Evolutionary conservation across 495 filamentous ascomycete species (phyloP).

Genomic region (Extremus antarcticus): DNA sequence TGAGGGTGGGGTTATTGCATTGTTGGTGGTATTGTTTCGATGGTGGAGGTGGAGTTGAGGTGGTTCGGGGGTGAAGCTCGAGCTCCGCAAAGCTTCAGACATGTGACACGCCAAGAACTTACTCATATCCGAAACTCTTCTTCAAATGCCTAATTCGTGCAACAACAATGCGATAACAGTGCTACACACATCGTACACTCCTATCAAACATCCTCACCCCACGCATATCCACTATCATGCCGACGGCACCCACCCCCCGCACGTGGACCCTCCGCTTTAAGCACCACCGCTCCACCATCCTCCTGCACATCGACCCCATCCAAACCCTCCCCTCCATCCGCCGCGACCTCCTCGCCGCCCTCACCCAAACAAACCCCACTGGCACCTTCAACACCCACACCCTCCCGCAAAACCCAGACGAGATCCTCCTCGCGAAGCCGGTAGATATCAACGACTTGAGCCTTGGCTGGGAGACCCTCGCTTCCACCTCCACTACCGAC

Average conservation of each 20-base stretch:
- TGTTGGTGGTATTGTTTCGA: too few species aligned
- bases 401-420: constrained; percentile 38
- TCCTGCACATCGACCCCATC: constrained; percentile 55
- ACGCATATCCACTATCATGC: constrained; percentile 5
- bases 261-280: constrained; percentile 68
- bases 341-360: constrained; percentile 49
- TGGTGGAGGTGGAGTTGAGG: neutral
- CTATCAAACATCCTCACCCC: neutral
- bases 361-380: constrained; percentile 37
- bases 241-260: constrained; percentile 25
- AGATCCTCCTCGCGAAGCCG: constrained; percentile 45
- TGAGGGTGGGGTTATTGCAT: neutral
- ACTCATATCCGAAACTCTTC: too few species aligned
- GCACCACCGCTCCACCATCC: constrained; percentile 63
- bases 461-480: constrained; percentile 42
- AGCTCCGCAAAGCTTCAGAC: neutral
- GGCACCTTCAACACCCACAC: constrained; percentile 36
- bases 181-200: too few species aligned
- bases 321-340: constrained; percentile 52
- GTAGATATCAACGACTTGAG: constrained; percentile 44
- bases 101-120: neutral
- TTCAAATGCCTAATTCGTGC: neutral
- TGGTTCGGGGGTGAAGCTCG: neutral
- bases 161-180: neutral
- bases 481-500: constrained; percentile 5